Evolutionary conservation across 1,284 basidiomycete species (phyloP).

Genomic region (Meripilus lineatus): DNA sequence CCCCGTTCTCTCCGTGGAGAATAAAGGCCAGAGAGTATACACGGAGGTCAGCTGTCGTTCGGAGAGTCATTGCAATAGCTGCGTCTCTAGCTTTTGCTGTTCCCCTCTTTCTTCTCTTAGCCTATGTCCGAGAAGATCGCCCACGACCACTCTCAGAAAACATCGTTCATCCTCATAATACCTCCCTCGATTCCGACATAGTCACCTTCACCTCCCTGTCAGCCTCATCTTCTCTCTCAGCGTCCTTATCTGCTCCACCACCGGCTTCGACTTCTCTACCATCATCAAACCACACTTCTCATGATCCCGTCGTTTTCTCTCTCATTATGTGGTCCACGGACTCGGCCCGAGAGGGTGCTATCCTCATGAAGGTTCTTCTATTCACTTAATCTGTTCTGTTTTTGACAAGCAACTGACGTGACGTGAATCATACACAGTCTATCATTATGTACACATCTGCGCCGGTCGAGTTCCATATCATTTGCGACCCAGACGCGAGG

Average conservation of each 20-base stretch:
- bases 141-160: too few species aligned
- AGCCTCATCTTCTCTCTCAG: neutral
- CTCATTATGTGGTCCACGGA: conserved; percentile 41
- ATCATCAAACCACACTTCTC: neutral
- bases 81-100: conserved; percentile 6
- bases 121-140: too few species aligned
- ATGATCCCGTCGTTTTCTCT: conserved; percentile 35
- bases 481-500: conserved; percentile 39
- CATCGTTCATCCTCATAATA: neutral
- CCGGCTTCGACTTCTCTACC: neutral
- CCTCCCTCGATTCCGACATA: neutral
- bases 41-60: neutral
- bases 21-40: neutral
- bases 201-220: neutral
- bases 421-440: conserved; percentile 28
- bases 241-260: neutral
- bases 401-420: neutral
- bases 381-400: neutral
- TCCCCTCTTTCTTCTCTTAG: conserved; percentile 10
- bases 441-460: conserved; percentile 40
- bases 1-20: conserved; percentile 3
- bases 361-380: conserved; percentile 38
- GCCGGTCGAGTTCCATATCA: conserved; percentile 43
- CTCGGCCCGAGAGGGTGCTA: conserved; percentile 40
- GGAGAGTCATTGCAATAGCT: neutral